phyloP scores from a whole-genome alignment of 1,139 yeast species.

The Geotrichum reessii region DNA sequence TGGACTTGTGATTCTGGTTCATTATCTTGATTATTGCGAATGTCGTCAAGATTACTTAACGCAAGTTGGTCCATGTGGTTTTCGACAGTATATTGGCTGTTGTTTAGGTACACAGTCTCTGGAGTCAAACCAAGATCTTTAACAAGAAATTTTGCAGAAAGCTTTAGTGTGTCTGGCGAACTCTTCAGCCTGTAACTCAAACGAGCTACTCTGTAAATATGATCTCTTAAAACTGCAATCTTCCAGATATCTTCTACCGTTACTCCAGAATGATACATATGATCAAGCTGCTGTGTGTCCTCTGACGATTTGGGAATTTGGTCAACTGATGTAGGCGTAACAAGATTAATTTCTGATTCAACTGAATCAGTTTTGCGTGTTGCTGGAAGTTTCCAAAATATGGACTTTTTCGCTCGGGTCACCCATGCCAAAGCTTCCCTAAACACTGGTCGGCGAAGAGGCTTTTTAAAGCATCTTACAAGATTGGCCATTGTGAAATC shows the following conservation, averaged over 20 bases:
- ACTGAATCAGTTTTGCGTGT: constrained; percentile 34
- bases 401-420: constrained; percentile 53
- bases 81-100: constrained; percentile 9
- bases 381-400: constrained; percentile 66
- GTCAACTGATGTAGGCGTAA: constrained; percentile 16
- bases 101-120: background rate
- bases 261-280: constrained; percentile 64
- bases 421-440: constrained; percentile 72
- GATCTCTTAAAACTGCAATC: constrained; percentile 60
- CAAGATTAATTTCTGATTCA: constrained; percentile 13
- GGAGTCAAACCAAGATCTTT: constrained; percentile 1
- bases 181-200: constrained; percentile 22
- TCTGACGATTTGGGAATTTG: constrained; percentile 37
- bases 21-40: background rate
- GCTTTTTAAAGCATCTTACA: constrained; percentile 58
- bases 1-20: background rate
- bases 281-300: constrained; percentile 71
- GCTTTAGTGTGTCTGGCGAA: background rate
- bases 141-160: constrained; percentile 3
- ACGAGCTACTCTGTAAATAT: constrained; percentile 56
- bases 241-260: constrained; percentile 78
- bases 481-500: constrained; percentile 60
- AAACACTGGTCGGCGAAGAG: constrained; percentile 61
- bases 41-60: constrained; percentile 11
- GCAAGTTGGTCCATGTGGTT: constrained; percentile 3